Base-by-base conservation (phyloP, 2,329 filamentous ascomycete genomes). In the Cladosporium sp. region DNA sequence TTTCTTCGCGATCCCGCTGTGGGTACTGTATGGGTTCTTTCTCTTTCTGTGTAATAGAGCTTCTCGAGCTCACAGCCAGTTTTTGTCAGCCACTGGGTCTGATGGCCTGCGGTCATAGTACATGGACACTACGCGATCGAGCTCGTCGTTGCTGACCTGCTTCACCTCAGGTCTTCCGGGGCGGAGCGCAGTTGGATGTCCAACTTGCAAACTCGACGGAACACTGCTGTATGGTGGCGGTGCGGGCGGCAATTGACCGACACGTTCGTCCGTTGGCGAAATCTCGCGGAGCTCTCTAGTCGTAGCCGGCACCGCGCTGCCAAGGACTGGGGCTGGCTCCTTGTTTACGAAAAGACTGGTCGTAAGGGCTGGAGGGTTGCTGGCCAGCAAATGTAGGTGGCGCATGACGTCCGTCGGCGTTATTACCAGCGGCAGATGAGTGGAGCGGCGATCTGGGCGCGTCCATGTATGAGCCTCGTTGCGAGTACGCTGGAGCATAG, bases 291-390 rank as follows among this genome's bases (percentile, higher is more conserved):
- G 4, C 6, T 41, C 36, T 57, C 36, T 85, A 84, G 67, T 89
- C 87, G 72, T 89, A 89, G 54, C 87, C 87, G 36, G 87, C 87
- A 52, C 87, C 87, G 74, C 87, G 79, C 78, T 89, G 87, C 87
- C 87, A 89, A 63, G 87, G 86, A 78, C 85, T 88, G 44, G 83
- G 76, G 73, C 82, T 87, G 73, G 67, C 72, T 86, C 84, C 70
- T 83, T 71, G 68, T 32, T 68, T 67, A 67, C 72, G 74, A 73
- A 72, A 72, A 65, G 61, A 34, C 34, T 65, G 55, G 55, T 65
- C 63, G 36, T 65, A 60, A 38, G 63, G 55, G 14, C 55, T 65
- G 15, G 55, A 14, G 18, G 41, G 41, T 32, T 44, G 55, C 21
- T 36, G 34, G 54, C 38, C 51, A 28, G 32, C 38, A 18, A 68